phyloP scores from a whole-genome alignment of 2,329 filamentous ascomycete species.

The Orbilia quercus region DNA sequence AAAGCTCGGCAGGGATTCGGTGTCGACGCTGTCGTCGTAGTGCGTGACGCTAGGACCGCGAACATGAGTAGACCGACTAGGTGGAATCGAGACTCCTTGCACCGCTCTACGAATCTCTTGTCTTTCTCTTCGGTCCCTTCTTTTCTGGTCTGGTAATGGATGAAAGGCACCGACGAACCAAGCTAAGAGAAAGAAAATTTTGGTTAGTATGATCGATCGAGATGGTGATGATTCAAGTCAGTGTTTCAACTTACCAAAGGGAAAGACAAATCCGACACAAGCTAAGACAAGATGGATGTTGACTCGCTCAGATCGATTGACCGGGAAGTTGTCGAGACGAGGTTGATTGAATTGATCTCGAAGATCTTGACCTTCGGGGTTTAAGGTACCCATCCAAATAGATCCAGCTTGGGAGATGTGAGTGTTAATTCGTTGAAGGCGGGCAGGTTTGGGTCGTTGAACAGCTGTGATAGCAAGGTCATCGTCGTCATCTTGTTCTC shows the following conservation, averaged over 20 bases:
- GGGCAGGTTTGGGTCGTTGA: slow-evolving; percentile 45
- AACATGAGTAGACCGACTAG: slow-evolving; percentile 39
- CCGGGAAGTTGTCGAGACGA: slow-evolving; percentile 58
- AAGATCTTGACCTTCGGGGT: slow-evolving; percentile 55
- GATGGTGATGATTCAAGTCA: slow-evolving; percentile 11
- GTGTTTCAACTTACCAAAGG: slow-evolving; percentile 57
- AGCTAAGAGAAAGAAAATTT: slow-evolving; percentile 23
- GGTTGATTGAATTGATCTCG: slow-evolving; percentile 57
- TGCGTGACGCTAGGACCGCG: slow-evolving; percentile 51
- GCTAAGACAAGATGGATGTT: slow-evolving; percentile 59
- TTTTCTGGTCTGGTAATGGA: slow-evolving; percentile 49
- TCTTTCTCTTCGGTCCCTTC: slow-evolving; percentile 46
- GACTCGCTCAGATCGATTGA: slow-evolving; percentile 57
- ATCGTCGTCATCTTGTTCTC: slow-evolving; percentile 45
- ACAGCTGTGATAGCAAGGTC: slow-evolving; percentile 47
- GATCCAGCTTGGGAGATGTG: slow-evolving; percentile 40
- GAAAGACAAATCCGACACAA: slow-evolving; percentile 60
- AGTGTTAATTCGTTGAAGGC: slow-evolving; percentile 44
- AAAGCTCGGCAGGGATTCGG: slow-evolving; percentile 55
- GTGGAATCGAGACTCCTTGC: slow-evolving; percentile 27
- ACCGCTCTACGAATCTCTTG: slow-evolving; percentile 54
- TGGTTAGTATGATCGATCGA: slow-evolving; percentile 25
- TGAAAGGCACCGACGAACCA: slow-evolving; percentile 53
- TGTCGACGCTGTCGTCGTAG: slow-evolving; percentile 52
- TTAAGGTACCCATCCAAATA: slow-evolving; percentile 55